Conservation (phyloP, 2,329 filamentous ascomycete genomes). For the Diaporthe aspalathi region DNA sequence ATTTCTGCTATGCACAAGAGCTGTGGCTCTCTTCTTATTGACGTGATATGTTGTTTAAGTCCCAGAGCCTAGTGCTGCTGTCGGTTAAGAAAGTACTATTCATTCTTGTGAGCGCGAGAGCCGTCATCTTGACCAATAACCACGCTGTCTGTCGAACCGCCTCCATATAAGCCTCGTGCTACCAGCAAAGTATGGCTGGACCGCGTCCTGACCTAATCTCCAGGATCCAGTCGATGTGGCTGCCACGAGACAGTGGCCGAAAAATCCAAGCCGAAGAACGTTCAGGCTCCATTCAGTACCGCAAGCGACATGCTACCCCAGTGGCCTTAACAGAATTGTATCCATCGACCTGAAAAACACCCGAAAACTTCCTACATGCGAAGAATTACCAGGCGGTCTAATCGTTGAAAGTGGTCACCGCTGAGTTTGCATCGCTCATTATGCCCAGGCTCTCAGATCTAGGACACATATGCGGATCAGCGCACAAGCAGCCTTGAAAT, state of each 20-base stretch:
- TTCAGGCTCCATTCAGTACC: background rate
- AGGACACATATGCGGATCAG: background rate
- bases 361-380: too few species aligned
- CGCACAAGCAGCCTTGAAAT: too few species aligned
- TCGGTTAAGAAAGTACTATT: background rate
- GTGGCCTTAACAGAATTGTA: background rate
- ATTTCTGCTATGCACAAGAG: background rate
- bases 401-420: too few species aligned
- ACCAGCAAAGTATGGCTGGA: background rate
- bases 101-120: background rate
- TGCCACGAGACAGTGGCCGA: background rate
- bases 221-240: background rate
- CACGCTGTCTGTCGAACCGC: background rate
- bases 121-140: background rate
- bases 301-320: background rate
- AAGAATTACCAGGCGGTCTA: too few species aligned
- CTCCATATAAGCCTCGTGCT: background rate
- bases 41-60: background rate
- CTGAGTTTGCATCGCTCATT: too few species aligned
- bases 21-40: background rate
- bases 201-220: background rate
- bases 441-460: background rate
- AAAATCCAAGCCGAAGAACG: background rate
- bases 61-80: background rate
- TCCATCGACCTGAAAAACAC: background rate